Evolutionary conservation across 192 early-diverging fungal genomes (phyloP), one percentile per base, ranked within the genome.

Genomic region (Umbelopsis sp.): DNA sequence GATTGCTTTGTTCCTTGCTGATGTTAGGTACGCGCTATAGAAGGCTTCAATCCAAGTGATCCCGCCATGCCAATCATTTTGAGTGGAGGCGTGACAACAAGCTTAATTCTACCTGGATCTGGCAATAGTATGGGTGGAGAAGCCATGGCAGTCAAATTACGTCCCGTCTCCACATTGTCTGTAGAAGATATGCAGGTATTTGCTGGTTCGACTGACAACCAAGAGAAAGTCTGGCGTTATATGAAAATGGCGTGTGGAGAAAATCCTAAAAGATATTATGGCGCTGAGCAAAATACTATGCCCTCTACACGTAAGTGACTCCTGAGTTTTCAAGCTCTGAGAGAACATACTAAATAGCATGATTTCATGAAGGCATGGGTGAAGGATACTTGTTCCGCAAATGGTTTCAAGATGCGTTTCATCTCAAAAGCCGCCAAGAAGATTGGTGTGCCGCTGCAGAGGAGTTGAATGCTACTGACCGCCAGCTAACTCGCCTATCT

Each of bases 201-300:
- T 49, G 71, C 72, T 16, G 84, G 82, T 47, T 70, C 88, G 37
- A 64, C 71, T 21, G 44, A 58, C 12, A 68, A 64, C 49, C 69
- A 76, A 35, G 80, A 78, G 27, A 74, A 72, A 11, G 35, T 55
- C 15, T 82, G 82, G 80, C 71, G 87, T 8, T 90, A 84, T 73
- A 90, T 90, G 83, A 90, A 90, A 66, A 88, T 90, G 86, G 89
- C 89, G 0, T 90, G 89, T 73, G 88, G 89, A 25, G 89, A 90
- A 70, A 90, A 90, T 72, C 80, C 88, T 9, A 90, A 86, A 49
- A 18, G 65, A 20, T 33, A 64, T 46, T 87, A 83, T 49, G 82
- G 81, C 16, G 35, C 37, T 64, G 41, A 70, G 18, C 15, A 16
- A 37, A 73, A 69, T 47, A 41, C 66, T 30, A 70, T 80, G 70